These are phyloP conservation scores for Chrysosporium keratinophilum DNA, from an alignment of 2,329 filamentous ascomycete genomes.

Conservation along the genomic window DNA sequence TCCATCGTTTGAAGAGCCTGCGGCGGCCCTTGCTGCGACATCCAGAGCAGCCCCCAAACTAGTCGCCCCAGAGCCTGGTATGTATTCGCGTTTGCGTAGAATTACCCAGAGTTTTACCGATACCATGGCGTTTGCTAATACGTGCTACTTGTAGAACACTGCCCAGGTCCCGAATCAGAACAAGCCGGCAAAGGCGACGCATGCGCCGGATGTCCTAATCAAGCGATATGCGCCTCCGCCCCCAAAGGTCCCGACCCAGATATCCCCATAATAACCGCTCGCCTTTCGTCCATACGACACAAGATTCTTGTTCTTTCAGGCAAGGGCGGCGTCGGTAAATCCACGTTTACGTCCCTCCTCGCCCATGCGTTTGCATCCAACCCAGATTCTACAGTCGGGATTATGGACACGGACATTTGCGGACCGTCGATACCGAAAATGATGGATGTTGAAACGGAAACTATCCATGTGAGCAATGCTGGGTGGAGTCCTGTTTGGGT, in stretches of 20 bases:
- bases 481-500: slow-evolving; percentile 97
- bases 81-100: slow-evolving; percentile 4
- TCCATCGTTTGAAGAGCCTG: slow-evolving; percentile 65
- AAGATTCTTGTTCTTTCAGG: slow-evolving; percentile 89
- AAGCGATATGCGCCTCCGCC: slow-evolving; percentile 84
- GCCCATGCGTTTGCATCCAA: slow-evolving; percentile 82
- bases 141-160: slow-evolving; percentile 55
- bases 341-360: slow-evolving; percentile 79
- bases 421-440: slow-evolving; percentile 95
- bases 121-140: slow-evolving; percentile 6
- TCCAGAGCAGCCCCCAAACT: slow-evolving; percentile 71
- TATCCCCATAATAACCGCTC: slow-evolving; percentile 74
- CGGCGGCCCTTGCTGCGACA: slow-evolving; percentile 64
- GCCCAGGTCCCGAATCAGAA: slow-evolving; percentile 61
- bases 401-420: slow-evolving; percentile 98
- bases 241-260: slow-evolving; percentile 95
- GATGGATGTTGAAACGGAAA: slow-evolving; percentile 93
- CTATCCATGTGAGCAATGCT: slow-evolving; percentile 75
- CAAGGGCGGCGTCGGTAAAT: slow-evolving; percentile 95
- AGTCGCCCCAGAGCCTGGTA: slow-evolving; percentile 79
- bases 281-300: slow-evolving; percentile 71
- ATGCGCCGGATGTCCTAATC: slow-evolving; percentile 91
- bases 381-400: slow-evolving; percentile 66
- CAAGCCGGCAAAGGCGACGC: slow-evolving; percentile 59
- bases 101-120: not conserved